Percentiles rank a stretch among this genome's conserved stretches.
Conservation (phyloP, 2,329 filamentous ascomycete genomes). For the Monilinia aucupariae region DNA sequence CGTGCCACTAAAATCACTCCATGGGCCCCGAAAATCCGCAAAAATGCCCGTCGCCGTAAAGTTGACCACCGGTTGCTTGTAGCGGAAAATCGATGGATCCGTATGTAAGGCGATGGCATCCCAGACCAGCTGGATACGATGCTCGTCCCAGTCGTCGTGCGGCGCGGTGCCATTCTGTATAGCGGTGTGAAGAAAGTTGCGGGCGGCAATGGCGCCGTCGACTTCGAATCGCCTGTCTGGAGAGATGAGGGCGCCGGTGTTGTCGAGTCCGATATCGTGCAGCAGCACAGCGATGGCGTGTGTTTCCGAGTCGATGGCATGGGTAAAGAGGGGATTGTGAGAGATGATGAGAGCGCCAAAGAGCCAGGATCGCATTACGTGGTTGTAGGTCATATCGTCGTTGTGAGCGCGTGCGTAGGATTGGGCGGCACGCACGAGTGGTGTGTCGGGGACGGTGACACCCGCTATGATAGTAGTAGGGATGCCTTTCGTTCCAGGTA, state of each 20-base stretch:
- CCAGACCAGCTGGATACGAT: slow-evolving; percentile 44
- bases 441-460: slow-evolving; percentile 36
- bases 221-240: slow-evolving; percentile 46
- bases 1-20: slow-evolving; percentile 20
- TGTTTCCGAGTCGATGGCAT: slow-evolving; percentile 35
- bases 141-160: slow-evolving; percentile 36
- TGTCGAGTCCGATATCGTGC: slow-evolving; percentile 42
- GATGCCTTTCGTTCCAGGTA: slow-evolving; percentile 19
- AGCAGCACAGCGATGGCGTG: slow-evolving; percentile 39
- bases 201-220: slow-evolving; percentile 44
- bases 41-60: slow-evolving; percentile 35
- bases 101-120: slow-evolving; percentile 46
- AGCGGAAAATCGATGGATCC: slow-evolving; percentile 35
- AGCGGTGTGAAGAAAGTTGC: slow-evolving; percentile 36
- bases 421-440: slow-evolving; percentile 36
- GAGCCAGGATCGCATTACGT: slow-evolving; percentile 38
- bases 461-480: slow-evolving; percentile 32
- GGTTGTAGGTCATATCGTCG: slow-evolving; percentile 37
- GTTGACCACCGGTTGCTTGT: slow-evolving; percentile 42
- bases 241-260: slow-evolving; percentile 36
- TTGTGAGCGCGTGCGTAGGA: slow-evolving; percentile 32
- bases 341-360: slow-evolving; percentile 35
- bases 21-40: slow-evolving; percentile 38
- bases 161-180: slow-evolving; percentile 10
- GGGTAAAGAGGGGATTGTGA: background rate